Percentiles rank a stretch among this genome's conserved stretches.
These are phyloP conservation scores for Yamadazyma songkhlaensis DNA, from an alignment of 1,139 yeast species.

Conservation along the genomic window DNA sequence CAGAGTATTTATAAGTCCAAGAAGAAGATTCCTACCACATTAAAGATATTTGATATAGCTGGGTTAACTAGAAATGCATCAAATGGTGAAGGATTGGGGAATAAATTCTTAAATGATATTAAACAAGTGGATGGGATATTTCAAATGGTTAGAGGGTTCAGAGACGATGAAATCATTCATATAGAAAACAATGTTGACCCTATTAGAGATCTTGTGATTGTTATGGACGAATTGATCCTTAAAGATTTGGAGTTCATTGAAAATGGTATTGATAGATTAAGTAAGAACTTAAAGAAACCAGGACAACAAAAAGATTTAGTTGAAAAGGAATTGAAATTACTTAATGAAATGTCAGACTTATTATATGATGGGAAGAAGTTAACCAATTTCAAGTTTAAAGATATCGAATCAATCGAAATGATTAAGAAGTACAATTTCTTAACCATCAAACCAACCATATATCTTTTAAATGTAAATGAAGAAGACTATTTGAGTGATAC, in stretches of 20 bases:
- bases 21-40: slow-evolving; percentile 52
- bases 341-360: slow-evolving; percentile 47
- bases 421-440: slow-evolving; percentile 59
- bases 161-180: slow-evolving; percentile 68
- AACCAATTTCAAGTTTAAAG: slow-evolving; percentile 46
- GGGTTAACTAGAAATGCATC: slow-evolving; percentile 74
- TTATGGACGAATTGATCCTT: slow-evolving; percentile 67
- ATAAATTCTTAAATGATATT: slow-evolving; percentile 69
- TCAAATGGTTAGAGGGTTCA: slow-evolving; percentile 68
- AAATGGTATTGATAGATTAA: slow-evolving; percentile 45
- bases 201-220: slow-evolving; percentile 62
- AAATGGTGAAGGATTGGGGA: slow-evolving; percentile 75
- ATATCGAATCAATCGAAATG: slow-evolving; percentile 50
- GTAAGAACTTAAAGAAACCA: slow-evolving; percentile 43
- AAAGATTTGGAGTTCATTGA: slow-evolving; percentile 71
- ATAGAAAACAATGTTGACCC: slow-evolving; percentile 64
- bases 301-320: slow-evolving; percentile 23
- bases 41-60: slow-evolving; percentile 70
- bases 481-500: slow-evolving; percentile 46
- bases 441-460: slow-evolving; percentile 70
- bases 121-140: slow-evolving; percentile 72
- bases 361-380: slow-evolving; percentile 61
- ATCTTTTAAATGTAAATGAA: slow-evolving; percentile 56
- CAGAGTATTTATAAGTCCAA: slow-evolving; percentile 47
- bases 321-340: slow-evolving; percentile 42